Percentiles rank a stretch among this genome's conserved stretches.
These are phyloP conservation scores for Ustanciosporium gigantosporum DNA, from an alignment of 1,284 basidiomycete genomes.

Conservation along the genomic window DNA sequence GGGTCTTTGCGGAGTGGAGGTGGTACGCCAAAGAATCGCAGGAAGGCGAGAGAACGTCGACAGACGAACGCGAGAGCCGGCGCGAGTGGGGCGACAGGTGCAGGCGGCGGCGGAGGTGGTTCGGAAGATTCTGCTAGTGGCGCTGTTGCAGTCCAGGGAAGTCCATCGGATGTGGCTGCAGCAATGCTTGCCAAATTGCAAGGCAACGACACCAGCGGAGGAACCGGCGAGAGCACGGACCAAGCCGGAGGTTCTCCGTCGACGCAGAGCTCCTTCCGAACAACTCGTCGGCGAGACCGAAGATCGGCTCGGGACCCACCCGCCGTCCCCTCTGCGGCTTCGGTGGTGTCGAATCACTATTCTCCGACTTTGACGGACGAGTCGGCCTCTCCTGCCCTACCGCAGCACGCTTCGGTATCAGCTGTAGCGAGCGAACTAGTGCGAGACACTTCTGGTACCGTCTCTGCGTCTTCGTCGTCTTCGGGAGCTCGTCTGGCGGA, in stretches of 20 bases:
- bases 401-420: constrained; percentile 3
- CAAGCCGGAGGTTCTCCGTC: not conserved
- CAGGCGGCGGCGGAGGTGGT: constrained; percentile 1
- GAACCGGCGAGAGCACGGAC: constrained; percentile 1
- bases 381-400: constrained; percentile 7
- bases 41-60: constrained; percentile 46
- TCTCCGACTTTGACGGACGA: constrained; percentile 8
- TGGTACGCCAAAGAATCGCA: constrained; percentile 49
- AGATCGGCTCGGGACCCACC: constrained; percentile 17
- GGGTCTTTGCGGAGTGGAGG: constrained; percentile 53
- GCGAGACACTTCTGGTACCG: not conserved
- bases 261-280: constrained; percentile 13
- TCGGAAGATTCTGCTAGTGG: constrained; percentile 13
- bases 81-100: constrained; percentile 1
- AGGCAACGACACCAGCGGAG: constrained; percentile 12
- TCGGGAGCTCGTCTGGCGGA: constrained; percentile 2
- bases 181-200: constrained; percentile 56
- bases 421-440: no score
- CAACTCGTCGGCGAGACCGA: constrained; percentile 26
- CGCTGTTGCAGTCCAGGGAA: constrained; percentile 6
- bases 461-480: constrained; percentile 10
- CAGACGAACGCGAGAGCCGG: constrained; percentile 23
- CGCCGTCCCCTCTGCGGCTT: not conserved
- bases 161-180: constrained; percentile 48
- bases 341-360: no score